Percentiles rank a stretch among this genome's conserved stretches.
Evolutionary conservation across 2,329 filamentous ascomycete genomes (phyloP).

Genomic region (Akanthomyces lecanii): DNA sequence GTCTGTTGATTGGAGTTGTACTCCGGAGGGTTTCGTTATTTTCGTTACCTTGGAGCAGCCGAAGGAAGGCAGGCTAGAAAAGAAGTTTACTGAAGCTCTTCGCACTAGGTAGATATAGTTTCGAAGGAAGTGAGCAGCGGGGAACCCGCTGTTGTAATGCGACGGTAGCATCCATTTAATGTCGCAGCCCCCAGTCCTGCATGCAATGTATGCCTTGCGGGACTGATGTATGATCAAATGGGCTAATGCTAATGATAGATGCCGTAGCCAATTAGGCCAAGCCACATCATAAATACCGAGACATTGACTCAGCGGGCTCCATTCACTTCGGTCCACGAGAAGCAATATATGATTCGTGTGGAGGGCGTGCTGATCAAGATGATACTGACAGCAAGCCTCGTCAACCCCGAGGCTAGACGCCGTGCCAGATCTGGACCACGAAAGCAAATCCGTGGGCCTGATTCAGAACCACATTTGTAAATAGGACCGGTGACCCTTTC

Average conservation of each 20-base stretch:
- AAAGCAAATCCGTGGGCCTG: too few species aligned
- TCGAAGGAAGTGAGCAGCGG: neutral
- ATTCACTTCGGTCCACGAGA: neutral
- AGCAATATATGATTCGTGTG: neutral
- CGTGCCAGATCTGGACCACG: too few species aligned
- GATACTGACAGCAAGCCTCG: neutral
- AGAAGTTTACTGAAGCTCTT: neutral
- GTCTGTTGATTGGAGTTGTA: neutral
- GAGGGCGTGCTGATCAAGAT: neutral
- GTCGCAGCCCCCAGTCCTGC: neutral
- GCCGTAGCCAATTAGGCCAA: neutral
- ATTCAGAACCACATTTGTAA: too few species aligned
- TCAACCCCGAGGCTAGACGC: too few species aligned
- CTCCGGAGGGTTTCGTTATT: neutral
- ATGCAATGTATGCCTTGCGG: neutral
- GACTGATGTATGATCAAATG: neutral
- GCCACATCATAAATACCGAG: neutral
- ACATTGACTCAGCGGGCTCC: neutral
- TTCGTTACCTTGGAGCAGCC: neutral
- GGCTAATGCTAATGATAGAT: neutral
- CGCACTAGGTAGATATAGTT: neutral
- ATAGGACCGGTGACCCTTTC: too few species aligned
- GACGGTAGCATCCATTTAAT: neutral
- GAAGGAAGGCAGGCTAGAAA: neutral
- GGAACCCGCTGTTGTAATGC: neutral